These are phyloP conservation scores for Torulaspora quercuum DNA, from an alignment of 805 yeast species.

Conservation along the genomic window DNA sequence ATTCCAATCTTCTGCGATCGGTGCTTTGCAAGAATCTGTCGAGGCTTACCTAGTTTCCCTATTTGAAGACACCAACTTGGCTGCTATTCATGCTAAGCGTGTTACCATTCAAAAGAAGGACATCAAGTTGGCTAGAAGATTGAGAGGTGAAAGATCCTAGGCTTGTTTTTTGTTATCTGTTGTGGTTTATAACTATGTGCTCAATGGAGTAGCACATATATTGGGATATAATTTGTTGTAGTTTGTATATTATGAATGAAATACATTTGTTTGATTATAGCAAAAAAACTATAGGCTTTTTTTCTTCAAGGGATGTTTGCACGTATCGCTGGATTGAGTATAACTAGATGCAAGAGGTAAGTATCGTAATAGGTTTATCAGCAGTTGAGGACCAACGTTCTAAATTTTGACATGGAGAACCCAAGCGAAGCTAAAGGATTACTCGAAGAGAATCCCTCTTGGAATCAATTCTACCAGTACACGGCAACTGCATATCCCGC, in stretches of 20 bases:
- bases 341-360: too few relatives aligned
- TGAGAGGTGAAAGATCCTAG: constrained; percentile 91
- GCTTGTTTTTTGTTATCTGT: too few relatives aligned
- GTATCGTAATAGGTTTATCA: too few relatives aligned
- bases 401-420: too few relatives aligned
- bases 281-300: too few relatives aligned
- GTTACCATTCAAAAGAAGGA: constrained; percentile 98
- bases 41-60: constrained; percentile 96
- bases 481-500: constrained; percentile 49
- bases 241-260: constrained; percentile 10
- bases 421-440: constrained; percentile 12
- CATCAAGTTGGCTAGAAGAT: constrained; percentile 95
- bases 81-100: constrained; percentile 99
- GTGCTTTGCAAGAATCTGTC: constrained; percentile 97
- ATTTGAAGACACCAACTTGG: constrained; percentile 96
- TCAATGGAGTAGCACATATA: too few relatives aligned
- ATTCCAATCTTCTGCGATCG: constrained; percentile 96
- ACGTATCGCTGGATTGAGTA: too few relatives aligned
- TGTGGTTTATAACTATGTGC: too few relatives aligned
- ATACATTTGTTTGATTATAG: too few relatives aligned
- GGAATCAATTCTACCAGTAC: constrained; percentile 30
- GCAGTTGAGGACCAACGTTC: too few relatives aligned
- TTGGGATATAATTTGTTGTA: too few relatives aligned
- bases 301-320: too few relatives aligned
- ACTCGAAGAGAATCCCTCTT: constrained; percentile 4